Evolutionary conservation across 768 basidiomycete species (phyloP), one percentile per base, ranked within the genome.

Genomic region (Saitozyma sp.): DNA sequence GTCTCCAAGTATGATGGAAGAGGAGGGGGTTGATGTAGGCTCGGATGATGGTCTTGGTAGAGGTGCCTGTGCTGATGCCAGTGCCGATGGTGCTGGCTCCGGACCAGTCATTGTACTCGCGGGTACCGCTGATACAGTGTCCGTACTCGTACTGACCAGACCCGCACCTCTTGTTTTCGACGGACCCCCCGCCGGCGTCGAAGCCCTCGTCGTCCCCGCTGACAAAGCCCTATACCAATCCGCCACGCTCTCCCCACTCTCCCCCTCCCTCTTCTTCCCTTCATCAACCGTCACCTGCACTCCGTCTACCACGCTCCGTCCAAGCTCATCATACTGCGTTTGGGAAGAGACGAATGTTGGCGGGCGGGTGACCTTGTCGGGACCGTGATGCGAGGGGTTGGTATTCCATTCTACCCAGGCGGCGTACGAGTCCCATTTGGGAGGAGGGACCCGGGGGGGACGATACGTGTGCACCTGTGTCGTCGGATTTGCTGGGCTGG

Each of bases 361-460:
- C 17, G 70, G 69, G 8, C 57, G 29, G 9, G 17, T 62, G 3
- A 61, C 9, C 45, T 51, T 54, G n/a, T 63, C 52, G 5, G 71
- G 71, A 3, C 74, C 74, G 59, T 75, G 74, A 17, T 39, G 61
- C 6, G 71, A 41, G 8, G 71, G 74, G 55, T 73, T 75, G 10
- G 63, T 66, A 53, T 73, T 64, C 74, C 74, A 75, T 54, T 75
- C 74, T 58, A 55, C 63, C 71, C 71, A 73, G 48, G 45, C 46
- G 51, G 17, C n/a, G 51, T 29, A 54, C 39, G 16, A 42, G 61
- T n/a, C 52, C 54, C 8, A 48, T 61, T 40, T 39, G 43, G 51
- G 43, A 50, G 29, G 29, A 29, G 29, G 29, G 29, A 29, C 29
- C 29, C 29, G 29, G 29, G 29, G 29, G 29, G 29, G 29, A 29